Evolutionary conservation across 225 moss, liverwort and hornwort species (phyloP), one percentile per base, ranked within the genome.

Genomic region (Physcomitrellopsis africana): DNA sequence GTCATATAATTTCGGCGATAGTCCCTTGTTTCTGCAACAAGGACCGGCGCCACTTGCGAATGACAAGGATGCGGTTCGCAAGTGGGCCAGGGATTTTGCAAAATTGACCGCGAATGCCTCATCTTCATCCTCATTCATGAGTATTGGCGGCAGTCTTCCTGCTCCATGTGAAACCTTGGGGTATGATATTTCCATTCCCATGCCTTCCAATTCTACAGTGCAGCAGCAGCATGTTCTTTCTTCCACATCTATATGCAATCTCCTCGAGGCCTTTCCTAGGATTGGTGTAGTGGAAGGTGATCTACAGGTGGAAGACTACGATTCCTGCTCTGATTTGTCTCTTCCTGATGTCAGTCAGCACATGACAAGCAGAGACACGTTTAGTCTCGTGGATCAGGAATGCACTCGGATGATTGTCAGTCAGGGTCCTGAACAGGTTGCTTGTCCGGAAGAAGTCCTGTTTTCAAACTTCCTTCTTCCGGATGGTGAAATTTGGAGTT

Each of bases 61-160:
- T 7, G 84, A 85, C 19, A 81, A 85, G 54, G 84, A 78, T 9
- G 78, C 72, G 11, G 75, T 85, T 19, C 84, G 84, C 57, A 85
- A 78, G 19, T 85, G 84, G 84, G 84, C 84, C 0, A 12, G 81
- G 3, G 84, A 78, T 27, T 85, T 85, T 49, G 84, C 81, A 1
- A 72, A 75, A 10, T 24, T 78, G 24, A 75, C 80, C 9, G 13
- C 80, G 22, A 75, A 46, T 0, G 42, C 42, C 4, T 76, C 76
- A 37, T 37, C 32, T 37, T 5, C 32, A 0, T 76, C 80, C 0
- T 41, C 80, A 1, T 59, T 76, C 2, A 79, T 78, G 7, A 68
- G 72, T 27, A 78, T 70, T 70, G 75, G 75, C 63, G 71, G 70
- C 24, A 45, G 51, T 1, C 45, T n/a, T 0, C 9, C 77, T 0